Conservation (phyloP, 257 asterid species). For the Schizonepeta tenuifolia region DNA sequence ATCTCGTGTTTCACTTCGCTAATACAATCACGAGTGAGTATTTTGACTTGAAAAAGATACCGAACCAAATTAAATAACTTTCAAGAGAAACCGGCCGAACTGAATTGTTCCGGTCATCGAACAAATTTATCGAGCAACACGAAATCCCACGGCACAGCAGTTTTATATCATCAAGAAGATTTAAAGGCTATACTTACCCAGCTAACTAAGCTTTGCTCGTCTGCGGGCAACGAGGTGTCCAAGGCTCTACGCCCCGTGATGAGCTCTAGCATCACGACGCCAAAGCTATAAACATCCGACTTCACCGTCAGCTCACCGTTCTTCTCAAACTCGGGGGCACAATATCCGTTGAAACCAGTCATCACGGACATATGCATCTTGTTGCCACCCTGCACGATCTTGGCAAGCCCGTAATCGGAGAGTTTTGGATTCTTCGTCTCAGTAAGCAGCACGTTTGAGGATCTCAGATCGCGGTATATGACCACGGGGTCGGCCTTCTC, state of each 20-base stretch:
- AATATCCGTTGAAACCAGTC: slow-evolving; percentile 54
- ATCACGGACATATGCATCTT: slow-evolving; percentile 52
- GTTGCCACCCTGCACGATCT: slow-evolving; percentile 51
- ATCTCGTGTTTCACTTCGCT: neutral
- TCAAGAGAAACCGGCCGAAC: no score
- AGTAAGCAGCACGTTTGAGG: slow-evolving; percentile 55
- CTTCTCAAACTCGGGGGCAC: slow-evolving; percentile 71
- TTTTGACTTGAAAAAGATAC: no score
- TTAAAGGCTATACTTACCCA: slow-evolving; percentile 53
- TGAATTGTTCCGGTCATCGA: no score
- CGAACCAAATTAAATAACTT: no score
- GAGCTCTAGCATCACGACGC: slow-evolving; percentile 68
- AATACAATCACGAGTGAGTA: no score
- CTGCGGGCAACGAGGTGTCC: slow-evolving; percentile 51
- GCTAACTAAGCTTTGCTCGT: slow-evolving; percentile 62
- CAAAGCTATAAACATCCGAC: slow-evolving; percentile 73
- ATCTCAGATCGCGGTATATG: slow-evolving; percentile 65
- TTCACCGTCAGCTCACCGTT: slow-evolving; percentile 58
- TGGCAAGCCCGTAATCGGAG: slow-evolving; percentile 62
- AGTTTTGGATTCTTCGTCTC: slow-evolving; percentile 53
- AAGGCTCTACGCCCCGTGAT: slow-evolving; percentile 69
- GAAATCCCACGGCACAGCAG: neutral
- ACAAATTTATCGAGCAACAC: no score
- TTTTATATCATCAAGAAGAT: neutral
- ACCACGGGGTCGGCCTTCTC: slow-evolving; percentile 61